phyloP scores from a whole-genome alignment of 2,329 filamentous ascomycete species.

The Chaetomium olivaceum region DNA sequence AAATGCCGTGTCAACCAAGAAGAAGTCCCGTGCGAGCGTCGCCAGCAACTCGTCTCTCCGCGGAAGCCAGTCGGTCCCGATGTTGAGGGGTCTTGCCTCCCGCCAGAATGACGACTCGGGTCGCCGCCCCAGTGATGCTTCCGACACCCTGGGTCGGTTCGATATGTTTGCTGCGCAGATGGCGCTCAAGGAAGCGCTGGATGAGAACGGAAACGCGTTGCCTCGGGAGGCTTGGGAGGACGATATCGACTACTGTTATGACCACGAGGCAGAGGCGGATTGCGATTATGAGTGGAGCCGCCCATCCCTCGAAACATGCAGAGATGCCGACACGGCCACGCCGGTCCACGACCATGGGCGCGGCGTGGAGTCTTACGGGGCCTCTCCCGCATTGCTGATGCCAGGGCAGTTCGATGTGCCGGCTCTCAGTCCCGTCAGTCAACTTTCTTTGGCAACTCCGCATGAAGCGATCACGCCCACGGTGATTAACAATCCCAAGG shows the following conservation, averaged over 20 bases:
- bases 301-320: slow-evolving; percentile 51
- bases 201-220: slow-evolving; percentile 37
- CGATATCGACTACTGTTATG: slow-evolving; percentile 70
- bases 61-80: slow-evolving; percentile 57
- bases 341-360: slow-evolving; percentile 31
- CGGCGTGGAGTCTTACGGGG: slow-evolving; percentile 22
- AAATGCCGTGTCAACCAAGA: slow-evolving; percentile 40
- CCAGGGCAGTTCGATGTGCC: slow-evolving; percentile 46
- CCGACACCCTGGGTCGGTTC: slow-evolving; percentile 53
- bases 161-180: slow-evolving; percentile 44
- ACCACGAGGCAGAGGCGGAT: slow-evolving; percentile 66
- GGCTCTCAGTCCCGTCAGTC: slow-evolving; percentile 52
- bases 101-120: slow-evolving; percentile 34
- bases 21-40: slow-evolving; percentile 46
- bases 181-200: slow-evolving; percentile 34
- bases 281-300: slow-evolving; percentile 68
- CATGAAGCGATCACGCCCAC: slow-evolving; percentile 51
- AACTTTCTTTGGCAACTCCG: slow-evolving; percentile 43
- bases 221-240: slow-evolving; percentile 62
- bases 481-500: slow-evolving; percentile 38
- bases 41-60: slow-evolving; percentile 55
- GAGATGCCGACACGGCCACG: slow-evolving; percentile 37
- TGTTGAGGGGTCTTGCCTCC: slow-evolving; percentile 49
- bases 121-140: slow-evolving; percentile 48
- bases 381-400: slow-evolving; percentile 35